A percentile compares a stretch with the other conserved stretches of the same genome.
phyloP scores from a whole-genome alignment of 805 yeast genomes.

The Citeromyces nyonsensis region DNA sequence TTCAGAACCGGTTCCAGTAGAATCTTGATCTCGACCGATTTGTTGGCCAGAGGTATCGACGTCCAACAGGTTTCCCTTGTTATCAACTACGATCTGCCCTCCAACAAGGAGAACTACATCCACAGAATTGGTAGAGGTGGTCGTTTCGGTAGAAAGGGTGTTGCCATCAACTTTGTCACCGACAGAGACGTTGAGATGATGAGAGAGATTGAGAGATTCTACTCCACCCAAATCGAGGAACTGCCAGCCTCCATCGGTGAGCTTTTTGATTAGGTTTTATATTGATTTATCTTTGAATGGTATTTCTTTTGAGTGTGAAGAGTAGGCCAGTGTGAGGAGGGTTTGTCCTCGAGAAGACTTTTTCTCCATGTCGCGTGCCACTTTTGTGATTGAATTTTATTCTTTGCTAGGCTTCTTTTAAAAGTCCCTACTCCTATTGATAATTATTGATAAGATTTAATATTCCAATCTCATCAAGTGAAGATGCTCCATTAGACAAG shows the following conservation, averaged over 20 bases:
- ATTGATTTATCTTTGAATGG: neutral
- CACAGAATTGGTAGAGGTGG: constrained; percentile 98
- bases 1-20: constrained; percentile 90
- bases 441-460: no score
- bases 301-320: no score
- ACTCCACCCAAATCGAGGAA: constrained; percentile 61
- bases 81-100: constrained; percentile 88
- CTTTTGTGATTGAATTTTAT: no score
- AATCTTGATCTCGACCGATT: constrained; percentile 89
- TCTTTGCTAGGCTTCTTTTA: no score
- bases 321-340: no score
- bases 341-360: no score
- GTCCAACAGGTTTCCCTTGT: constrained; percentile 96
- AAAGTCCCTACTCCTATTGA: no score
- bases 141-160: constrained; percentile 97
- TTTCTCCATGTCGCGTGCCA: no score
- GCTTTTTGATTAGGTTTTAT: constrained; percentile 5
- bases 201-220: constrained; percentile 61
- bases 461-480: no score
- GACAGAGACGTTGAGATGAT: constrained; percentile 59
- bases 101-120: constrained; percentile 86
- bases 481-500: no score
- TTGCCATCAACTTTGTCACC: constrained; percentile 89
- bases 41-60: constrained; percentile 97
- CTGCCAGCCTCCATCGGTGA: constrained; percentile 66